These are phyloP conservation scores for Yarrowia divulgata DNA, from an alignment of 805 yeast species.

Conservation along the genomic window DNA sequence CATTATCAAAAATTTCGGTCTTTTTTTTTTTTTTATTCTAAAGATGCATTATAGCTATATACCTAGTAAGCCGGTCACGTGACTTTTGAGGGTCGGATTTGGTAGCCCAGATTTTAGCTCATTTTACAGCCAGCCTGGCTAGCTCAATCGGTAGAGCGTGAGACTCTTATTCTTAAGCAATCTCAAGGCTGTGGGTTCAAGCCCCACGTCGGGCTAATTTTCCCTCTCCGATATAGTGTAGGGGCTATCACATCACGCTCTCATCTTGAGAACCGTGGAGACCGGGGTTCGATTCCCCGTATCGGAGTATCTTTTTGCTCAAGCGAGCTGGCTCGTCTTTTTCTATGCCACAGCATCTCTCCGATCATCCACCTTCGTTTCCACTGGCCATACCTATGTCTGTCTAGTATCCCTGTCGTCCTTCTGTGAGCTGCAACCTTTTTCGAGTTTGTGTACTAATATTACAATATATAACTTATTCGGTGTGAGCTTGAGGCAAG, in stretches of 20 bases:
- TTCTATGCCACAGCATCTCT: no score
- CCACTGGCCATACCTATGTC: no score
- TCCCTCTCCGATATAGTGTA: conserved; percentile 33
- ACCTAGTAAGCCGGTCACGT: conserved; percentile 1
- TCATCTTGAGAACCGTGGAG: conserved; percentile 39
- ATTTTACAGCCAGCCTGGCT: neutral
- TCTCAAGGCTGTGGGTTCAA: conserved; percentile 39
- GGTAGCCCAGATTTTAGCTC: neutral
- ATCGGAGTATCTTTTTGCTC: conserved; percentile 27
- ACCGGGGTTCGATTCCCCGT: conserved; percentile 40
- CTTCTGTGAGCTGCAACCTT: neutral
- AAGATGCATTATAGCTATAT: no score
- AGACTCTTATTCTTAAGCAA: conserved; percentile 15
- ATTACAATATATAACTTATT: conserved; percentile 32
- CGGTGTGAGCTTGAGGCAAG: neutral
- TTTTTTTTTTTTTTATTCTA: no score
- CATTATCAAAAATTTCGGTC: neutral
- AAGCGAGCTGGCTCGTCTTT: neutral
- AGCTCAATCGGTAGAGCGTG: conserved; percentile 39
- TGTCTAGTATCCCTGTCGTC: no score
- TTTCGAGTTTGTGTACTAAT: conserved; percentile 11
- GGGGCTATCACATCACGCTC: conserved; percentile 40
- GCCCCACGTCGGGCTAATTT: conserved; percentile 37
- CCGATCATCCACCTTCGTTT: no score
- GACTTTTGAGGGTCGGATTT: neutral